Percentiles rank a stretch among this genome's conserved stretches.
Conservation (phyloP, 2,329 filamentous ascomycete species). For the Epichloe typhina region DNA sequence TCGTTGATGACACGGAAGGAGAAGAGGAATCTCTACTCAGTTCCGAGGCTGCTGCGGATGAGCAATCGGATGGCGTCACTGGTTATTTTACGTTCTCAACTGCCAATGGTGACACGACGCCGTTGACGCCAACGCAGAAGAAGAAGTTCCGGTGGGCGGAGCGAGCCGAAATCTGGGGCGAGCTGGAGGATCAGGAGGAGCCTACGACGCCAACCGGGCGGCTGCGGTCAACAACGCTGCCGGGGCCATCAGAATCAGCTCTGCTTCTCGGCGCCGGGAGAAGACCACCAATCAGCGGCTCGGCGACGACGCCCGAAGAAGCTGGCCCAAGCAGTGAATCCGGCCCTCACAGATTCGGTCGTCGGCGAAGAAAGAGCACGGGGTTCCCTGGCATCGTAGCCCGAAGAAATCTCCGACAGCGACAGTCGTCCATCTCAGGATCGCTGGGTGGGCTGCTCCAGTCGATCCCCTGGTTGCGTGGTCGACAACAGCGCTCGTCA, state of each 20-base stretch:
- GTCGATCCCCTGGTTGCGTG: conserved; percentile 41
- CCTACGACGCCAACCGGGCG: conserved; percentile 26
- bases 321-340: conserved; percentile 18
- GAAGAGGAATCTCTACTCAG: conserved; percentile 45
- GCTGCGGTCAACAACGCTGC: conserved; percentile 36
- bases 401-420: conserved; percentile 28
- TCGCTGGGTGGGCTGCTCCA: conserved; percentile 36
- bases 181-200: conserved; percentile 61
- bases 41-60: conserved; percentile 29
- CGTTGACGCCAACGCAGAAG: conserved; percentile 20
- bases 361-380: conserved; percentile 42
- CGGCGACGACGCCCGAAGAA: conserved; percentile 12
- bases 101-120: conserved; percentile 23
- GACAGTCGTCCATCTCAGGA: conserved; percentile 31
- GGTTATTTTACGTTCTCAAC: conserved; percentile 36
- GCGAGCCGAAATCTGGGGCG: conserved; percentile 73
- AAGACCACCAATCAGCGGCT: conserved; percentile 19
- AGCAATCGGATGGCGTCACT: conserved; percentile 27
- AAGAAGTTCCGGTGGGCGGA: conserved; percentile 48
- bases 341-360: conserved; percentile 19
- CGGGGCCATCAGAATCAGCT: conserved; percentile 26
- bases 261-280: conserved; percentile 24
- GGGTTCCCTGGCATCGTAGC: conserved; percentile 50
- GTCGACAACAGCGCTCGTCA: conserved; percentile 5
- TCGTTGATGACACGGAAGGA: conserved; percentile 56